Conservation (phyloP, 1,139 yeast species). For the Debaryomyces fabryi region DNA sequence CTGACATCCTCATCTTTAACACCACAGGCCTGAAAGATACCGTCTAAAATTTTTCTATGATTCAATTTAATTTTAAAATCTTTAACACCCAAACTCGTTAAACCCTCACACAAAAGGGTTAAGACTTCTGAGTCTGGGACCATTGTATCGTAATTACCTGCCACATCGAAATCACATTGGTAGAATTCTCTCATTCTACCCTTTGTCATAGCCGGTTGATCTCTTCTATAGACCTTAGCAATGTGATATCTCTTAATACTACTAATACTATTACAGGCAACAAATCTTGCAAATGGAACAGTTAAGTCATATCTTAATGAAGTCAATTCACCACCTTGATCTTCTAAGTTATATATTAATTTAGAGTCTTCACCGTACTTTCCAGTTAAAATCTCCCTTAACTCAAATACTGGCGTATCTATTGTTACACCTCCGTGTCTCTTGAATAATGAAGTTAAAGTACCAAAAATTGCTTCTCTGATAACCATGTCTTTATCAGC, state of each 20-base stretch:
- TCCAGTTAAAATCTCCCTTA: slow-evolving; percentile 92
- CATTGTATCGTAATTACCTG: slow-evolving; percentile 90
- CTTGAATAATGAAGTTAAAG: slow-evolving; percentile 75
- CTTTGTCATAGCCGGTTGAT: slow-evolving; percentile 99
- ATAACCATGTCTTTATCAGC: slow-evolving; percentile 96
- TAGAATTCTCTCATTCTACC: slow-evolving; percentile 99
- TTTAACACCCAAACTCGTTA: slow-evolving; percentile 75
- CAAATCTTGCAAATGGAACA: slow-evolving; percentile 95
- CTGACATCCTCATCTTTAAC: slow-evolving; percentile 93
- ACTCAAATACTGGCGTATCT: slow-evolving; percentile 96
- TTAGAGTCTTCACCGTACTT: slow-evolving; percentile 98
- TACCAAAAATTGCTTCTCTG: slow-evolving; percentile 80
- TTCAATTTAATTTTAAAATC: slow-evolving; percentile 91
- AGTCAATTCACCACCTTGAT: slow-evolving; percentile 97
- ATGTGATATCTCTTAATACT: slow-evolving; percentile 92
- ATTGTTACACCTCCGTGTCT: slow-evolving; percentile 98
- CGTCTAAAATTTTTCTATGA: slow-evolving; percentile 94
- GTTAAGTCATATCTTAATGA: slow-evolving; percentile 94
- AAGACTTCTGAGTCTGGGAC: slow-evolving; percentile 93
- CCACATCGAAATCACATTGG: slow-evolving; percentile 97
- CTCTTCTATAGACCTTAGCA: slow-evolving; percentile 97
- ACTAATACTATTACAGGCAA: slow-evolving; percentile 91
- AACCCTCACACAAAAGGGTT: slow-evolving; percentile 80
- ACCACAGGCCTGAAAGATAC: slow-evolving; percentile 93
- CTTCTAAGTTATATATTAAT: slow-evolving; percentile 91